Percentiles rank a stretch among this genome's conserved stretches.
Conservation (phyloP, 139 green algal genomes). For the Tetraselmis striata region DNA sequence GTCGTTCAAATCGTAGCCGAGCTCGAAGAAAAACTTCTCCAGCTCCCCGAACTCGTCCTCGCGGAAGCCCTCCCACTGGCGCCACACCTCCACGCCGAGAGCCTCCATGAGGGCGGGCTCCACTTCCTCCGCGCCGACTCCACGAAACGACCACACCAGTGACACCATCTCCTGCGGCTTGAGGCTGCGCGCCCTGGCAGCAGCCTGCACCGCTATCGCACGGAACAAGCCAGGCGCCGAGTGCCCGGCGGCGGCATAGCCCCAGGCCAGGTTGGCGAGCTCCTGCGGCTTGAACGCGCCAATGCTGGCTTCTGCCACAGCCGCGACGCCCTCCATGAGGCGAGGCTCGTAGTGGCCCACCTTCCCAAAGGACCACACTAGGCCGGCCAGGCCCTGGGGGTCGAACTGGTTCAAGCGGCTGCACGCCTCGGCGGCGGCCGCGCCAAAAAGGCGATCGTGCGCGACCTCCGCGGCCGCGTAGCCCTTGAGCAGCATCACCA, state of each 20-base stretch:
- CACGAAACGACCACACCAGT: background rate
- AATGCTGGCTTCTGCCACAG: background rate
- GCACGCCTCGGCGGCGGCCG: background rate
- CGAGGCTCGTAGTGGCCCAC: background rate
- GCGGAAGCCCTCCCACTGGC: background rate
- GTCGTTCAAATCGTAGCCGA: background rate
- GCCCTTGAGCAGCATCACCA: background rate
- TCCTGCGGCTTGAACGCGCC: slow-evolving; percentile 8
- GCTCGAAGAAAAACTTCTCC: background rate
- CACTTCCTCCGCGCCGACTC: background rate
- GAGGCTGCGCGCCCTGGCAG: background rate
- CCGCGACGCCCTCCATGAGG: slow-evolving; percentile 3
- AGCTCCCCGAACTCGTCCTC: background rate
- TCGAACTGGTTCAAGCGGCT: background rate
- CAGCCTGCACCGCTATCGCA: background rate
- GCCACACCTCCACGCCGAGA: background rate
- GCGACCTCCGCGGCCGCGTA: background rate
- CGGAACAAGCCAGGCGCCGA: background rate
- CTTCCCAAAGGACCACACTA: background rate
- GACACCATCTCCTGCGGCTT: slow-evolving; percentile 4
- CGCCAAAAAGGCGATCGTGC: background rate
- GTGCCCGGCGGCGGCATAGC: background rate
- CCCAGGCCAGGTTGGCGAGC: slow-evolving; percentile 11
- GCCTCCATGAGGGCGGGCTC: background rate
- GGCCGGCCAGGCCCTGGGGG: slow-evolving; percentile 9